Evolutionary conservation across 371 early-diverging fungal genomes (phyloP), one percentile per base, ranked within the genome.

Genomic region (Sporodiniella umbellata): DNA sequence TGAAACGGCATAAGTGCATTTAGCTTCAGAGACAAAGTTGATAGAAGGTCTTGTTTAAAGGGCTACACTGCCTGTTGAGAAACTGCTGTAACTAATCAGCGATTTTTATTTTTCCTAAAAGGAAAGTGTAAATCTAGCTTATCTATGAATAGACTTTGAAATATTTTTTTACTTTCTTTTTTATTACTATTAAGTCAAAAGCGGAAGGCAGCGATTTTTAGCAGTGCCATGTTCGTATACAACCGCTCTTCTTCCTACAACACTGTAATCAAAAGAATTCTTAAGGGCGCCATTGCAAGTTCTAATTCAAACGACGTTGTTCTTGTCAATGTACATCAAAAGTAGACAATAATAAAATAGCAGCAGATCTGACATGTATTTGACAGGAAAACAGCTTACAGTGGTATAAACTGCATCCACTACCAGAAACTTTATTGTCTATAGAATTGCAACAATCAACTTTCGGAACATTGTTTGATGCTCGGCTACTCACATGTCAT

Each of bases 391-490:
- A 43, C 43, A 53, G 61, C 1, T 26, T 70, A 14, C 60, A 66
- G 52, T 53, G 66, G 42, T 18, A 53, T 23, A 50, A 55, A 3
- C 24, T 64, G 4, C 35, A 39, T 17, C 14, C 6, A 26, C 22
- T 54, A 11, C 25, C 48, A 15, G 28, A 49, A 1, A 26, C 45
- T 8, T 5, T 54, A 42, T 45, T 69, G 1, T 45, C 25, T 22
- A 23, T 45, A 0, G 48, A 55, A 22, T 57, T 70, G 40, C 58
- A 70, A 22, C 74, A 73, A 23, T 51, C 62, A 1, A 50, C 60
- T 4, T 63, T 65, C 44, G 74, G 74, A 2, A 70, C 50, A 12
- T 49, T 73, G 6, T 43, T 44, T 10, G 70, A 67, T 45, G 60
- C 72, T 0, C 50, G 46, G n/a, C 15, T 59, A 7, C 42, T 63